These are phyloP conservation scores for Aspergillus chevalieri DNA, from an alignment of 2,329 filamentous ascomycete species.

Conservation along the genomic window DNA sequence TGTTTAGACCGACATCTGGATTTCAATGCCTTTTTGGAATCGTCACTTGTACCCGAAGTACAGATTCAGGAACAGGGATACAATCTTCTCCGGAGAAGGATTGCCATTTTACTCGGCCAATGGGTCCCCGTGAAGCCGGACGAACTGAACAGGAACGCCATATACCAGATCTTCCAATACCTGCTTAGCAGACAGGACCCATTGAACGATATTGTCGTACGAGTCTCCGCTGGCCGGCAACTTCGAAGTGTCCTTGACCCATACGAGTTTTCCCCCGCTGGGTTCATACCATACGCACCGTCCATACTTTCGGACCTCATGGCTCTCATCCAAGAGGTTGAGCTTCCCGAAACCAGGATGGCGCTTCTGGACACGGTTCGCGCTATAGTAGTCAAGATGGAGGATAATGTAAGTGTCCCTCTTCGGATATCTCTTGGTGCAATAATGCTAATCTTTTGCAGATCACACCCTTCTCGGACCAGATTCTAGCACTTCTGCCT, in stretches of 20 bases:
- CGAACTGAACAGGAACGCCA: constrained; percentile 60
- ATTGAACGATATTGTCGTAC: constrained; percentile 83
- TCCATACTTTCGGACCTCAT: constrained; percentile 68
- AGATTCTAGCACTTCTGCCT: constrained; percentile 74
- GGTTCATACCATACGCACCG: constrained; percentile 71
- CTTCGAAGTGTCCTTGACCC: constrained; percentile 76
- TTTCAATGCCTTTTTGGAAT: constrained; percentile 72
- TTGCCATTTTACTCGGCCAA: constrained; percentile 80
- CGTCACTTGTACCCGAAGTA: constrained; percentile 70
- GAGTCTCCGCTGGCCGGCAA: constrained; percentile 82
- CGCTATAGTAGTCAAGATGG: constrained; percentile 72
- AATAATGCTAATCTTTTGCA: constrained; percentile 16
- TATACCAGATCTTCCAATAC: constrained; percentile 86
- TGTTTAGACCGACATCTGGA: constrained; percentile 70
- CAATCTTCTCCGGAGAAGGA: constrained; percentile 78
- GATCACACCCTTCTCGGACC: constrained; percentile 64
- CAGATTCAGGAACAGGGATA: constrained; percentile 62
- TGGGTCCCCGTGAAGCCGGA: constrained; percentile 79
- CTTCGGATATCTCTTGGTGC: background rate
- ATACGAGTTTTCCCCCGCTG: constrained; percentile 68
- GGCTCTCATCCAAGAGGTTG: constrained; percentile 69
- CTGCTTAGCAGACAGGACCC: constrained; percentile 71
- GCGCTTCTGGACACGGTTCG: constrained; percentile 82
- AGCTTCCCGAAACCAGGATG: constrained; percentile 82
- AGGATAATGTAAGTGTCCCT: constrained; percentile 53